Evolutionary conservation across 768 basidiomycete species (phyloP).

Genomic region (Daedaleopsis nitida): DNA sequence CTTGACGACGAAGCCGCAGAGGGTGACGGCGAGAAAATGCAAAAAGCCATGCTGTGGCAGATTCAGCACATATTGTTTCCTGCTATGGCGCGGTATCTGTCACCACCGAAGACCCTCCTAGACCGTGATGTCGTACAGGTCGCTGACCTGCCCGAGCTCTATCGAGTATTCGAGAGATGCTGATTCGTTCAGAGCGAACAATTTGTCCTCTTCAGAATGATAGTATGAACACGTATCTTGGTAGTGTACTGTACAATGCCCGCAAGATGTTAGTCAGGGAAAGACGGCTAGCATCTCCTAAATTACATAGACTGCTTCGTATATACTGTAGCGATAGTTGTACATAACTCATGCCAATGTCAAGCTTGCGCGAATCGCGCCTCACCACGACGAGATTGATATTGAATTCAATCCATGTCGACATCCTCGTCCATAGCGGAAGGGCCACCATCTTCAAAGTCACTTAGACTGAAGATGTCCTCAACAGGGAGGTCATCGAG

Average conservation of each 20-base stretch:
- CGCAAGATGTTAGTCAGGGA: no score
- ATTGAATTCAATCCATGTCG: slow-evolving; percentile 5
- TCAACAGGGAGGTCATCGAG: slow-evolving; percentile 32
- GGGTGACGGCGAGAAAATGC: slow-evolving; percentile 32
- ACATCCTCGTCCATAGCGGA: slow-evolving; percentile 16
- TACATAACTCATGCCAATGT: neutral
- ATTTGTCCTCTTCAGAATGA: neutral
- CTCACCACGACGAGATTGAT: neutral
- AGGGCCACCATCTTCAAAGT: slow-evolving; percentile 27
- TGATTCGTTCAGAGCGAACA: slow-evolving; percentile 31
- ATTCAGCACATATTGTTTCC: slow-evolving; percentile 92
- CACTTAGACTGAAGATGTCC: slow-evolving; percentile 29
- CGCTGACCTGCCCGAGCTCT: slow-evolving; percentile 88
- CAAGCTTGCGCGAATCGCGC: neutral
- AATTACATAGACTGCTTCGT: neutral
- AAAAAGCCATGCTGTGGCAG: slow-evolving; percentile 75
- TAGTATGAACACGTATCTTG: neutral
- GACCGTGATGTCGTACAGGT: slow-evolving; percentile 82
- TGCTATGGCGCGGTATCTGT: slow-evolving; percentile 75
- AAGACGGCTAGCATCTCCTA: no score
- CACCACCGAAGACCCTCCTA: slow-evolving; percentile 64
- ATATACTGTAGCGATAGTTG: neutral
- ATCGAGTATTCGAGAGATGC: slow-evolving; percentile 93
- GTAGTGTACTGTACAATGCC: slow-evolving; percentile 3
- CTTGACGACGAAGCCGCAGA: slow-evolving; percentile 16